Evolutionary conservation across 1,139 yeast genomes (phyloP).

Genomic region (Geotrichum restrictum): DNA sequence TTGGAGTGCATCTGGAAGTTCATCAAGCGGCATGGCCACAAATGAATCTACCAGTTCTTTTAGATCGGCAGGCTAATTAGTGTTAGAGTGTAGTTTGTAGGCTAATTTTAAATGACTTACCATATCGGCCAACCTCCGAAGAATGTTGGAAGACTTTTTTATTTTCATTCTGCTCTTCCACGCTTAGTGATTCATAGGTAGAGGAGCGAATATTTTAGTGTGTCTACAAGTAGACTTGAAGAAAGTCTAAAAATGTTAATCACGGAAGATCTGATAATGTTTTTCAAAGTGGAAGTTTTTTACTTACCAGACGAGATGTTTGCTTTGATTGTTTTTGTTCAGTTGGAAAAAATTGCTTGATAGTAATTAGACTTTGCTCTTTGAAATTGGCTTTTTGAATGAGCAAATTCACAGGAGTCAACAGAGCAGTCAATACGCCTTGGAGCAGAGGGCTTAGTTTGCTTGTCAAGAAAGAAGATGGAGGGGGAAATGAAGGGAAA

Average conservation of each 20-base stretch:
- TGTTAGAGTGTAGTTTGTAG: conserved; percentile 15
- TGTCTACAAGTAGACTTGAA: conserved; percentile 4
- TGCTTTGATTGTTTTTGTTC: too few relatives aligned
- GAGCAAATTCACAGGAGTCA: too few relatives aligned
- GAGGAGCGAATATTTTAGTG: background rate
- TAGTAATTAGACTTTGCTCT: too few relatives aligned
- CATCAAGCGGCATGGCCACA: conserved; percentile 36
- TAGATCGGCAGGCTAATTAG: conserved; percentile 43
- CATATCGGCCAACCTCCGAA: conserved; percentile 33
- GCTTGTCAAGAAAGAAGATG: background rate
- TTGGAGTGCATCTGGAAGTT: conserved; percentile 39
- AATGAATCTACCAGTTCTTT: conserved; percentile 42
- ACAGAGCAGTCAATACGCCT: background rate
- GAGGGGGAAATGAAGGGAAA: background rate
- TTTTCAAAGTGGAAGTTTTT: background rate
- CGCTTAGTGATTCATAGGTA: conserved; percentile 9
- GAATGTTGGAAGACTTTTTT: conserved; percentile 31
- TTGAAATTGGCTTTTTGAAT: too few relatives aligned
- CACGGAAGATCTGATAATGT: background rate
- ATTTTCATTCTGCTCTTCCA: conserved; percentile 28
- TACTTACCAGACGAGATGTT: too few relatives aligned
- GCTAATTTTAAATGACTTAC: conserved; percentile 25
- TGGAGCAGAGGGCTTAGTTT: background rate
- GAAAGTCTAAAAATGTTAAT: too few relatives aligned
- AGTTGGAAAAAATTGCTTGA: too few relatives aligned